These are phyloP conservation scores for Lactifluus pinguis DNA, from an alignment of 768 basidiomycete genomes.

Conservation along the genomic window DNA sequence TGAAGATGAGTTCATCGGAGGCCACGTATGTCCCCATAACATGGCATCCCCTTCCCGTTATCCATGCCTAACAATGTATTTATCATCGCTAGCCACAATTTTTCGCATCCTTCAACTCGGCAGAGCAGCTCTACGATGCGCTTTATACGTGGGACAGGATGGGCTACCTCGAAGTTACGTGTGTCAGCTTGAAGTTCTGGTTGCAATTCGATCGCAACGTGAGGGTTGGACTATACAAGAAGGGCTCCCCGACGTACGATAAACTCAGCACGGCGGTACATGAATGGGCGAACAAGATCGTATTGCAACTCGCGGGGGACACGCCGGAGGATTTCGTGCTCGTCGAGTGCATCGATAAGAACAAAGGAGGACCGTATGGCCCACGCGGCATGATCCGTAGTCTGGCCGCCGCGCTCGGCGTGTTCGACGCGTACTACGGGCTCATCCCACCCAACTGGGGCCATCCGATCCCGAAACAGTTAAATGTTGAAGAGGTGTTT, in stretches of 20 bases:
- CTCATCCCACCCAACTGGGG: slow-evolving; percentile 12
- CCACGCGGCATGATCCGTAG: slow-evolving; percentile 16
- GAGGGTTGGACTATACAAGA: slow-evolving; percentile 6
- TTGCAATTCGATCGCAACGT: background rate
- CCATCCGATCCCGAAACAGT: background rate
- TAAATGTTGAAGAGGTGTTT: background rate
- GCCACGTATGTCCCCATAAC: slow-evolving; percentile 19
- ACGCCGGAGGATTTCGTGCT: slow-evolving; percentile 13
- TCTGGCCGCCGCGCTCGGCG: slow-evolving; percentile 8
- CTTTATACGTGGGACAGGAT: slow-evolving; percentile 21
- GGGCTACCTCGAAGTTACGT: slow-evolving; percentile 20
- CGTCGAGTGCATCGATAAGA: slow-evolving; percentile 2
- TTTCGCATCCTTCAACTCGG: slow-evolving; percentile 23
- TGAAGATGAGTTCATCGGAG: slow-evolving; percentile 18
- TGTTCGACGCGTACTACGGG: slow-evolving; percentile 1
- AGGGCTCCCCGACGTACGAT: slow-evolving; percentile 4
- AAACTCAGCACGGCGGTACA: background rate
- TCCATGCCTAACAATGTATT: background rate
- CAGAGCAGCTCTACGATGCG: slow-evolving; percentile 26
- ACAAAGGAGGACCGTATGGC: slow-evolving; percentile 4
- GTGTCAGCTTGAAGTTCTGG: slow-evolving; percentile 25
- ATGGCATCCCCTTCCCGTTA: background rate
- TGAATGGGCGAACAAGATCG: slow-evolving; percentile 11
- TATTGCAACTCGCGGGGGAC: slow-evolving; percentile 7
- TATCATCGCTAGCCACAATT: slow-evolving; percentile 26